Evolutionary conservation across 2,329 filamentous ascomycete genomes (phyloP), one percentile per base, ranked within the genome.

Genomic region (Orbilia javanica): DNA sequence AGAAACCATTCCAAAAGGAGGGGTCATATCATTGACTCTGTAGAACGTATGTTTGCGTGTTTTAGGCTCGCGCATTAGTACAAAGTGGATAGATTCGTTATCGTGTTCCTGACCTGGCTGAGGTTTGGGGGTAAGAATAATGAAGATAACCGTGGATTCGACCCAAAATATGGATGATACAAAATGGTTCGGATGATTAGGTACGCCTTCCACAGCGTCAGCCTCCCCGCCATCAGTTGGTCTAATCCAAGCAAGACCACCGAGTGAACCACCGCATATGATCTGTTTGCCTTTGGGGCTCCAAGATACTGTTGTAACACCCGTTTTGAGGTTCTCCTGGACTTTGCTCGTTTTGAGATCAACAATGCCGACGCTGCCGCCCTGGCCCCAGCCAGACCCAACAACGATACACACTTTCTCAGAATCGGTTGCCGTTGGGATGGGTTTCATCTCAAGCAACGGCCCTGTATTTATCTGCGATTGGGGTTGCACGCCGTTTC

Each of bases 231-330:
- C 88, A 55, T 95, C 95, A 81, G 93, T 89, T 0, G 92, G 93
- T 6, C 92, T 93, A 88, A 98, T 91, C 83, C 97, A 94, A 70
- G 89, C 88, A 65, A 92, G 90, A 11, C 90, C 90, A 73, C 96
- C 96, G 84, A 97, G 90, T 5, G 87, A 90, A 81, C 96, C 86
- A 15, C 96, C 96, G 80, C 93, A 94, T 52, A 97, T 91, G 50
- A 99, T 86, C 83, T 98, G 95, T 83, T 97, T 99, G 55, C 96
- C 96, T 83, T 91, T 93, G 78, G 90, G 91, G 84, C 96, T 99
- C 96, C 96, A 99, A 70, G 92, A 91, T 4, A 93, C 88, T 82
- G 92, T 96, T 83, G 91, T 94, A 29, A 97, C 94, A 57, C 92
- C 90, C 29, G 88, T 86, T 82, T 91, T 93, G 79, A 97, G 86